Conservation (phyloP, 768 basidiomycete genomes). For the Termitomyces titanicus region DNA sequence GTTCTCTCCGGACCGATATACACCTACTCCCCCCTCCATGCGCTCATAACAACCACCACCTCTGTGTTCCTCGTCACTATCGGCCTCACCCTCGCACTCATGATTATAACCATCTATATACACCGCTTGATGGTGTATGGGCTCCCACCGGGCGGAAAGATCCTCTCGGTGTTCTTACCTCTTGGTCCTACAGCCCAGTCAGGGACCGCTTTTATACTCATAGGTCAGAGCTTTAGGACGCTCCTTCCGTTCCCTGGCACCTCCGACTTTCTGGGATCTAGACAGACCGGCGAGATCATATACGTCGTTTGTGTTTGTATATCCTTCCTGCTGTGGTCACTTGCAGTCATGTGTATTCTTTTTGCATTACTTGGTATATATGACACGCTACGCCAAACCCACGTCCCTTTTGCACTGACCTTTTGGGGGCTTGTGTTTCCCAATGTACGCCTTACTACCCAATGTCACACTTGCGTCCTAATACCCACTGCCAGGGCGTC, state of each 20-base stretch:
- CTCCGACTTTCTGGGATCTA: slow-evolving; percentile 28
- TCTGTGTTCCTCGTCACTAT: slow-evolving; percentile 54
- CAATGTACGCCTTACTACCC: slow-evolving; percentile 39
- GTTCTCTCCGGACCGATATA: slow-evolving; percentile 50
- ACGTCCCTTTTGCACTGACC: slow-evolving; percentile 49
- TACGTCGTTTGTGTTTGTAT: slow-evolving; percentile 42
- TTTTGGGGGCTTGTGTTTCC: slow-evolving; percentile 75
- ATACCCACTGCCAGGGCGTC: slow-evolving; percentile 39
- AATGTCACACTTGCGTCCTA: background rate
- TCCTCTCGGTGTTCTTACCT: slow-evolving; percentile 68
- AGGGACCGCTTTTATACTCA: slow-evolving; percentile 51
- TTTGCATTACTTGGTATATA: slow-evolving; percentile 50
- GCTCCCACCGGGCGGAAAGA: slow-evolving; percentile 35
- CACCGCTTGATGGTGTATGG: slow-evolving; percentile 56
- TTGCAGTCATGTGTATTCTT: slow-evolving; percentile 61
- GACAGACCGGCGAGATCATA: slow-evolving; percentile 32
- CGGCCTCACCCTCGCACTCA: slow-evolving; percentile 56
- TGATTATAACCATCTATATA: slow-evolving; percentile 66
- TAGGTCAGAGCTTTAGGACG: slow-evolving; percentile 45
- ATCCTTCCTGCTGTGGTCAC: slow-evolving; percentile 55
- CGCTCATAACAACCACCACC: slow-evolving; percentile 51
- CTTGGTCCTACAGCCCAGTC: slow-evolving; percentile 72
- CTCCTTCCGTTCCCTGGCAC: slow-evolving; percentile 25
- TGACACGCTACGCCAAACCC: slow-evolving; percentile 34
- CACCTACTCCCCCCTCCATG: slow-evolving; percentile 39